Base-by-base conservation (phyloP, 306 rosid genomes). In the Fragaria vesca region DNA sequence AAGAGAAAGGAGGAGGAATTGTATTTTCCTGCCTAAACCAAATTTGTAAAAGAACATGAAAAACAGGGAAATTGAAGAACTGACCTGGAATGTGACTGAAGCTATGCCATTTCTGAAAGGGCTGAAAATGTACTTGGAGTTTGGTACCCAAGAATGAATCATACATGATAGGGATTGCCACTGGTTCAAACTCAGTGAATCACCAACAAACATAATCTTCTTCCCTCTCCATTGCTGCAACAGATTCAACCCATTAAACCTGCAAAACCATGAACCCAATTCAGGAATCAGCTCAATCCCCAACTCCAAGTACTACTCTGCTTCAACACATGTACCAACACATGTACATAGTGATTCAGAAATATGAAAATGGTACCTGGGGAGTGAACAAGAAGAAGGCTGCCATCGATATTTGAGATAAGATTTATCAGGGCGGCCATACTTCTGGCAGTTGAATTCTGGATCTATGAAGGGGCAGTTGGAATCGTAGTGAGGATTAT, bases 151-250 rank as follows among this genome's bases (percentile, higher is more conserved):
- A 50, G 98, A 88, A 76, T 95, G 88, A 83, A 95, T 58, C 97
- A 95, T 87, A 87, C 98, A 95, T 1, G 97, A 83, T 71, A 95
- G 71, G 24, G 98, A 95, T 36, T 87, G 87, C 86, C 93, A 95
- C 78, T 95, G 98, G 76, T 95, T 95, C 78, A 85, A 75, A 73
- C 98, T 92, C 90, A 92, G 75, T 1, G 98, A 95, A 46, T 95
- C 98, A 18, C 98, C 98, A 15, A 95, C 97, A 65, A 92, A 95
- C 98, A 92, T 95, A 4, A 95, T 88, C 90, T 89, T 95, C 88
- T 95, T 92, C 72, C 97, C 98, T n/a, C 83, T 91, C 89, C 93
- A 85, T 79, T 71, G 84, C 80, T 85, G 84, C 82, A 92, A 47
- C 61, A 95, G 89, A 45, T 63, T 28, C 87, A 86, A 36, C 76